Evolutionary conservation across 2,329 filamentous ascomycete genomes (phyloP), one percentile per base, ranked within the genome.

Genomic region (Nothophoma quercina): DNA sequence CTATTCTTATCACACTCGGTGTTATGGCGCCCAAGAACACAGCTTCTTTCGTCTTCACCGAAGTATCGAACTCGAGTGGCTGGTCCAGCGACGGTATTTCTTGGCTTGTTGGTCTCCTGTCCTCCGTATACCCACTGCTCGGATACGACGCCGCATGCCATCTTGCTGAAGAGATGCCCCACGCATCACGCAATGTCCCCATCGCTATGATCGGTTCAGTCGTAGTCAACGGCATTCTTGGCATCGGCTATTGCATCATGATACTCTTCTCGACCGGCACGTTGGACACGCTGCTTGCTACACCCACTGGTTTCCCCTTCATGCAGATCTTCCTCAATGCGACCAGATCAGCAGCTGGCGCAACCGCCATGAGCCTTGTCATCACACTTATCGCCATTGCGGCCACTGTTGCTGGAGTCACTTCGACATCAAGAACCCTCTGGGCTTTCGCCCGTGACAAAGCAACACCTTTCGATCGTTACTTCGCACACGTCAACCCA

Each of bases 261-360:
- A 62, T 82, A 0, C 66, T 81, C 1, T 83, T 76, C 62, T 76
- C 71, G 1, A 71, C 78, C 0, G 77, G 77, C 0, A 64, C 73
- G 16, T 66, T 81, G 1, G 63, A 77, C 0, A 58, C 63, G 0
- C 61, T 81, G 3, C 67, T 80, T 2, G 39, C 67, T 0, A 77
- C 77, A 0, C 68, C 72, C 0, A 78, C 75, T 0, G 78, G 78
- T 7, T 55, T 59, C 26, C 62, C 60, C 0, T 81, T 83, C 57
- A 80, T 85, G 52, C 75, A 82, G 46, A 76, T 81, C 39, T 81
- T 83, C 51, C 43, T 55, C 13, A 44, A 64, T 23, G 60, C 62
- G 1, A 64, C 62, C 9, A 34, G 36, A 9, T 68, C 66, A 13
- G 16, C 9, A 4, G 52, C 43, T 4, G 77, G 76, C 1, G 76